phyloP scores from a whole-genome alignment of 495 filamentous ascomycete species.

The Penicillium bovifimosum region DNA sequence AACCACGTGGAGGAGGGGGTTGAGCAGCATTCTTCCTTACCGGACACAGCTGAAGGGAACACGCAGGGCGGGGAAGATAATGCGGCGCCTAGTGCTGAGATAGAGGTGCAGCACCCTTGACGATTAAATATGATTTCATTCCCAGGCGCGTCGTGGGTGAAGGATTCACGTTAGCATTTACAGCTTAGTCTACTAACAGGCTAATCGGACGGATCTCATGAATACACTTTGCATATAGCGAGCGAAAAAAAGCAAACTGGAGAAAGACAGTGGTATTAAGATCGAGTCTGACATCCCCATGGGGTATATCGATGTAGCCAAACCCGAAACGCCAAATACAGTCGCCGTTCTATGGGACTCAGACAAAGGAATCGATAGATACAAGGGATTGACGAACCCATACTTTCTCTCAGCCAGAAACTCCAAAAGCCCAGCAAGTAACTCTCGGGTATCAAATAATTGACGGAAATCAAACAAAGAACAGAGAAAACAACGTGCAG shows the following conservation, averaged over 20 bases:
- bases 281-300: background rate
- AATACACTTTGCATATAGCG: background rate
- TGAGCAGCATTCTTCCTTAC: background rate
- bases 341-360: background rate
- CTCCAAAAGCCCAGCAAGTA: constrained; percentile 22
- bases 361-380: constrained; percentile 4
- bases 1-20: background rate
- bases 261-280: background rate
- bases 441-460: constrained; percentile 24
- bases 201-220: background rate
- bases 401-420: constrained; percentile 18
- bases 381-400: constrained; percentile 9
- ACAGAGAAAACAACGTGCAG: constrained; percentile 1
- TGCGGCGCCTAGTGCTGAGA: background rate
- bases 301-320: constrained; percentile 1
- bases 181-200: background rate
- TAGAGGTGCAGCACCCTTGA: background rate
- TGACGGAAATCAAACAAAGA: background rate
- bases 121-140: background rate
- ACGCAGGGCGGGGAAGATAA: background rate
- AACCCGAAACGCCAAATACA: constrained; percentile 4
- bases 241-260: background rate
- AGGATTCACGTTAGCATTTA: background rate
- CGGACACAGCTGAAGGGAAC: background rate
- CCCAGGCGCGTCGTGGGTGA: background rate